A percentile compares a stretch with the other conserved stretches of the same genome.
These are phyloP conservation scores for Sicyos edulis DNA, from an alignment of 306 rosid genomes.

Conservation along the genomic window DNA sequence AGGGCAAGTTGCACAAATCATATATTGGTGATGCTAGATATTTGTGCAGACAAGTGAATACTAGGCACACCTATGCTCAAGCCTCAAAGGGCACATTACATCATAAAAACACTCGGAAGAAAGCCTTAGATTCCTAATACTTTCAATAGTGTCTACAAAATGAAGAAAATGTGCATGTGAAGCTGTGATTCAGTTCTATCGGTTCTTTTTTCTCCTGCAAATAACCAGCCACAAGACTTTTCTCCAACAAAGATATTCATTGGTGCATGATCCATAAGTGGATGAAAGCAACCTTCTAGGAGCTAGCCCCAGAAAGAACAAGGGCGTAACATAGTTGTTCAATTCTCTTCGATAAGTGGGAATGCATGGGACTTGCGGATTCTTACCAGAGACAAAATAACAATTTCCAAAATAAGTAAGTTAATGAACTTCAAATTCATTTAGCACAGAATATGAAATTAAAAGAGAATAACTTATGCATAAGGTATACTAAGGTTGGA, in stretches of 20 bases:
- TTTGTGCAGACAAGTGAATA: not conserved
- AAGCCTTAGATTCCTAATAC: not conserved
- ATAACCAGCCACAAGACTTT: not conserved
- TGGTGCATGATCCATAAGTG: not conserved
- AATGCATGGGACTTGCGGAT: constrained; percentile 3
- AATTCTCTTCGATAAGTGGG: not conserved
- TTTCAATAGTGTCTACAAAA: not conserved
- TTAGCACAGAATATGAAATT: not conserved
- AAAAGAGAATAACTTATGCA: constrained; percentile 9
- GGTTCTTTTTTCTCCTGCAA: not conserved
- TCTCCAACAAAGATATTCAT: not conserved
- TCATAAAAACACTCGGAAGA: not conserved
- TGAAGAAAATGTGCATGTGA: not conserved
- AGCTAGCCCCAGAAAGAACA: not conserved
- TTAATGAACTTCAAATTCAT: not conserved
- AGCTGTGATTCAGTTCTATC: not conserved
- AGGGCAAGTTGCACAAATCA: not conserved
- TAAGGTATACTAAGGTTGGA: not conserved
- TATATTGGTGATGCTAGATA: constrained; percentile 1
- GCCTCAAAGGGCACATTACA: not conserved
- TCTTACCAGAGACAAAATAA: constrained; percentile 2
- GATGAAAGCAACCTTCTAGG: constrained; percentile 5
- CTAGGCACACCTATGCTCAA: not conserved
- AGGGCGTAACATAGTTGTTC: not conserved
- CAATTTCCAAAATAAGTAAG: not conserved